Percentiles rank a stretch among this genome's conserved stretches.
Conservation (phyloP, 2,329 filamentous ascomycete species). For the Tricladium varicosporioides region DNA sequence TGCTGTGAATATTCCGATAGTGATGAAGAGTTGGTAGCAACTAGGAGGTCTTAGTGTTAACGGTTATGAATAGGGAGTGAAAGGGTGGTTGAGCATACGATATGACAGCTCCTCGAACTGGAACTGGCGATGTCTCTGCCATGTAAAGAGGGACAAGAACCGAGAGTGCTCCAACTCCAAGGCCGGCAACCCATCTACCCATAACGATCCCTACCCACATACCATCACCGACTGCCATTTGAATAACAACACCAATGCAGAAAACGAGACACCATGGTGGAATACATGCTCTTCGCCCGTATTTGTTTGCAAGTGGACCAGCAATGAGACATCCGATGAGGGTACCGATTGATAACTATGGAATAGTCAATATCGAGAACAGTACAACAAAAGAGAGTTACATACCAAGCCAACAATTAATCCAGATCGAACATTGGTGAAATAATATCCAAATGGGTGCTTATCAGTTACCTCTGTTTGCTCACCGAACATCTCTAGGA, state of each 20-base stretch:
- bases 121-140: slow-evolving; percentile 59
- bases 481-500: slow-evolving; percentile 51
- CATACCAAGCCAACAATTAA: slow-evolving; percentile 57
- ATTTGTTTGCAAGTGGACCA: slow-evolving; percentile 64
- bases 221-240: slow-evolving; percentile 54
- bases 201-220: slow-evolving; percentile 63
- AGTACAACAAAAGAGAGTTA: slow-evolving; percentile 28
- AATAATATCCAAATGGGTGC: slow-evolving; percentile 35
- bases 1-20: slow-evolving; percentile 62
- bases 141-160: slow-evolving; percentile 67
- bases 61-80: background rate
- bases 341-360: slow-evolving; percentile 68
- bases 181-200: slow-evolving; percentile 64
- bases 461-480: slow-evolving; percentile 20
- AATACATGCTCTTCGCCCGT: slow-evolving; percentile 62
- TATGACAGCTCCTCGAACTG: slow-evolving; percentile 64
- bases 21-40: slow-evolving; percentile 74
- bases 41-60: slow-evolving; percentile 32
- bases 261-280: slow-evolving; percentile 52
- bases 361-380: slow-evolving; percentile 55
- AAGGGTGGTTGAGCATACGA: slow-evolving; percentile 34
- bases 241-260: slow-evolving; percentile 62
- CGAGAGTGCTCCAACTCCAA: slow-evolving; percentile 66
- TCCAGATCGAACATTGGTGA: slow-evolving; percentile 60
- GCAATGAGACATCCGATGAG: slow-evolving; percentile 77